Evolutionary conservation across 352 stramenopile genomes (phyloP).

Genomic region (Phytophthora kernoviae): DNA sequence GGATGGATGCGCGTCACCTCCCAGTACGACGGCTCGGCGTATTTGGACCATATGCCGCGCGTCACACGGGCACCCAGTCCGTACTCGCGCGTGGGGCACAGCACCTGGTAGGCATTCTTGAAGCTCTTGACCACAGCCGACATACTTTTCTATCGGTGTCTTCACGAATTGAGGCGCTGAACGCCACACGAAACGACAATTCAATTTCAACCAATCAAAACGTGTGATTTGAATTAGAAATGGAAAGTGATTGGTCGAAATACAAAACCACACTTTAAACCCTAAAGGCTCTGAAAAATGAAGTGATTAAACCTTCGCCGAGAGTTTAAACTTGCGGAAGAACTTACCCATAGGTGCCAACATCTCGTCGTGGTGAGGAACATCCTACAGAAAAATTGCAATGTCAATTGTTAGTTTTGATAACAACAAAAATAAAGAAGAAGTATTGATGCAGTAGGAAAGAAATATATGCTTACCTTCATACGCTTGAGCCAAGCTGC

Average conservation of each 20-base stretch:
- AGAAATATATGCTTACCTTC: constrained; percentile 71
- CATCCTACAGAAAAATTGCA: constrained; percentile 29
- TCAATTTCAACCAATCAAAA: constrained; percentile 23
- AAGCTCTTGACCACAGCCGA: constrained; percentile 44
- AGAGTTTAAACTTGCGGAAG: constrained; percentile 71
- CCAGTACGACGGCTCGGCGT: constrained; percentile 75
- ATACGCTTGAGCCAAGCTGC: constrained; percentile 73
- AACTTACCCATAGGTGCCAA: constrained; percentile 69
- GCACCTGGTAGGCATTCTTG: constrained; percentile 78
- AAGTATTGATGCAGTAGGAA: too few relatives aligned
- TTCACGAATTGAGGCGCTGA: constrained; percentile 22
- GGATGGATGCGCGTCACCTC: constrained; percentile 82
- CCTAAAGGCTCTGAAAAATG: too few relatives aligned
- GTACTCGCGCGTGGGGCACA: constrained; percentile 72
- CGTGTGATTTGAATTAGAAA: constrained; percentile 6
- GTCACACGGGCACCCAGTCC: constrained; percentile 74
- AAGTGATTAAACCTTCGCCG: constrained; percentile 51
- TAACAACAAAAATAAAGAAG: too few relatives aligned
- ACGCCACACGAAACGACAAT: constrained; percentile 2
- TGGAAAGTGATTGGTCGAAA: constrained; percentile 24
- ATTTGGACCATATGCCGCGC: constrained; percentile 77
- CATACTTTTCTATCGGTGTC: constrained; percentile 27
- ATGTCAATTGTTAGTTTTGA: background rate
- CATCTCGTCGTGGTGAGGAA: constrained; percentile 71
- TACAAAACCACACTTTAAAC: too few relatives aligned